phyloP scores from a whole-genome alignment of 768 basidiomycete species.

The Suillus alpinus region DNA sequence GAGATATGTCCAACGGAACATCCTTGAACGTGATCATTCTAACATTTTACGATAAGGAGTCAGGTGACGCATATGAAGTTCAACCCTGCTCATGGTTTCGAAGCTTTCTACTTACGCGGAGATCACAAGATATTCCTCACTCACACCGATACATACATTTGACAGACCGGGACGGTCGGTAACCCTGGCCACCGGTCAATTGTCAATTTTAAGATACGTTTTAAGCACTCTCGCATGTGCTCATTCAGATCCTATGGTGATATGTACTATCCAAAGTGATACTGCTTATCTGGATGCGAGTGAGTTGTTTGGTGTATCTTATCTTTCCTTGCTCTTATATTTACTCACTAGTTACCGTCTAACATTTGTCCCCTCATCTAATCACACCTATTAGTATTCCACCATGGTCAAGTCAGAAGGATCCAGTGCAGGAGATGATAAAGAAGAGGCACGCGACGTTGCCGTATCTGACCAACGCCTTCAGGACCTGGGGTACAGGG shows the following conservation, averaged over 20 bases:
- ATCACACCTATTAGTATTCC: background rate
- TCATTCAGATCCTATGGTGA: background rate
- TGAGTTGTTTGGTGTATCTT: background rate
- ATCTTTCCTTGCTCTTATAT: background rate
- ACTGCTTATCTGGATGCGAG: background rate
- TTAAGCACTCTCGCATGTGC: background rate
- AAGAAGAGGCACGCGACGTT: background rate
- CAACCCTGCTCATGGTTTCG: background rate
- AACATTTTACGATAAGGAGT: background rate
- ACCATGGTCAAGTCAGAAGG: background rate
- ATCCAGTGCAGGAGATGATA: background rate
- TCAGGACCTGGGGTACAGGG: conserved; percentile 51
- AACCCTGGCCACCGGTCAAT: background rate
- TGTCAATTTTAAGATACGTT: background rate
- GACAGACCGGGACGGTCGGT: background rate
- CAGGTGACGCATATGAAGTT: background rate
- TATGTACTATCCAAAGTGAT: background rate
- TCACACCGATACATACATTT: background rate
- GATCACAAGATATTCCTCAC: background rate
- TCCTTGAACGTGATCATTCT: background rate
- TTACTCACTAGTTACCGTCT: background rate
- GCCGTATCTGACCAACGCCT: conserved; percentile 39
- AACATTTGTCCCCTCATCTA: background rate
- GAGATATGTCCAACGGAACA: background rate
- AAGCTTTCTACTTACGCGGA: background rate